Percentiles rank a stretch among this genome's conserved stretches.
Conservation (phyloP, 768 basidiomycete genomes). For the Auricularia sp. region DNA sequence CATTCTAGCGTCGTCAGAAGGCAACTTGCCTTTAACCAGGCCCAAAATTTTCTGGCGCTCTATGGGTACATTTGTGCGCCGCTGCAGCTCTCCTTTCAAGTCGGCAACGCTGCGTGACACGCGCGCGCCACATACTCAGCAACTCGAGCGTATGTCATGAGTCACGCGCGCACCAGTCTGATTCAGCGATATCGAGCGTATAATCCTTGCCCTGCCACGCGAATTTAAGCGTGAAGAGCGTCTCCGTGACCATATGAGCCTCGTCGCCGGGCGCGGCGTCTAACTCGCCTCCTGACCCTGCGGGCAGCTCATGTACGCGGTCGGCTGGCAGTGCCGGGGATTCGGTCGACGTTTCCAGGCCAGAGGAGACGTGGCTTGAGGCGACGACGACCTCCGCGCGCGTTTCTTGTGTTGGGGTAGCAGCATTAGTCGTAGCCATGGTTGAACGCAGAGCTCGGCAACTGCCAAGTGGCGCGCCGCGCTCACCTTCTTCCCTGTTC, state of each 20-base stretch:
- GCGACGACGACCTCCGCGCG: neutral
- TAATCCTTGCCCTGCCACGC: constrained; percentile 63
- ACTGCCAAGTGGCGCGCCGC: no score
- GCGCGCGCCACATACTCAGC: constrained; percentile 1
- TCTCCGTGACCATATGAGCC: neutral
- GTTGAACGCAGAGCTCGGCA: no score
- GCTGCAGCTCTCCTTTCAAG: constrained; percentile 56
- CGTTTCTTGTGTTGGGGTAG: neutral
- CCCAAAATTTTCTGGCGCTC: constrained; percentile 85
- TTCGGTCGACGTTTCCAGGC: neutral
- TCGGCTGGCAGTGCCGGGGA: neutral
- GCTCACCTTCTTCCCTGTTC: no score
- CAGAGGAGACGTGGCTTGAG: neutral
- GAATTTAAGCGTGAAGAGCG: constrained; percentile 36
- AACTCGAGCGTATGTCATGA: constrained; percentile 4
- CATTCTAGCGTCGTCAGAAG: constrained; percentile 64
- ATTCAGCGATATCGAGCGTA: constrained; percentile 58
- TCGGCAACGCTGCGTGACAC: constrained; percentile 56
- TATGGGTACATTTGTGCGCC: constrained; percentile 66
- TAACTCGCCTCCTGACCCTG: neutral
- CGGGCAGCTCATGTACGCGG: neutral
- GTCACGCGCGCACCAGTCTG: constrained; percentile 49
- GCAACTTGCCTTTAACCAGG: constrained; percentile 72
- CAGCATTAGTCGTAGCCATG: no score
- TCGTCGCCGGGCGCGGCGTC: neutral